These are phyloP conservation scores for Phalaenopsis hybrid DNA, from an alignment of 116 monocot genomes.

Conservation along the genomic window DNA sequence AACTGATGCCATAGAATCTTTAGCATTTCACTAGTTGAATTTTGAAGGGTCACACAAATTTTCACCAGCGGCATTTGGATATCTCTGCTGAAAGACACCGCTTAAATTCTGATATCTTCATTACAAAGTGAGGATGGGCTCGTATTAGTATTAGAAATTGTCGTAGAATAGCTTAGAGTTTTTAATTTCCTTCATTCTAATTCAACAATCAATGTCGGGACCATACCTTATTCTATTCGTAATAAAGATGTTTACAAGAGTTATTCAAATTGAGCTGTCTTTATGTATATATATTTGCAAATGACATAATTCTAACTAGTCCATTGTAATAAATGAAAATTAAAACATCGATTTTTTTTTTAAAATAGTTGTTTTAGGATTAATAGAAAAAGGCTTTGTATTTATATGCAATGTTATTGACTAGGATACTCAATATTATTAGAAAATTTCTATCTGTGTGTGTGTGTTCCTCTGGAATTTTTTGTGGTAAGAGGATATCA, in stretches of 20 bases:
- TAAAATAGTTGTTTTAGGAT: not conserved
- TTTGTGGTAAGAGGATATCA: too few species aligned
- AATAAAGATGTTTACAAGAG: not conserved
- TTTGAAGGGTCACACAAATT: not conserved
- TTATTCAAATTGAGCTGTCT: not conserved
- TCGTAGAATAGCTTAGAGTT: not conserved
- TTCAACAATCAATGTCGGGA: not conserved
- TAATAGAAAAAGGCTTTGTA: not conserved
- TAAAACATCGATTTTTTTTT: not conserved
- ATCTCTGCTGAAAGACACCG: not conserved
- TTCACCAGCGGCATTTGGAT: too few species aligned
- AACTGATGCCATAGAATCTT: not conserved
- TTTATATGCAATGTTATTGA: not conserved
- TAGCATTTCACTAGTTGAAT: slow-evolving; percentile 1
- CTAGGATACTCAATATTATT: not conserved
- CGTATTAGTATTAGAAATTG: not conserved
- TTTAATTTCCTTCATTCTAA: not conserved
- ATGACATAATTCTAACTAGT: not conserved
- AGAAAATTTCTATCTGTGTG: too few species aligned
- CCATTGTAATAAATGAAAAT: not conserved
- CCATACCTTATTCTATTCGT: not conserved
- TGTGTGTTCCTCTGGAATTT: too few species aligned
- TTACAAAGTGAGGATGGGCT: not conserved
- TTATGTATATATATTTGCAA: not conserved
- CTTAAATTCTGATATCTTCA: not conserved